Conservation (phyloP, 2,329 filamentous ascomycete species). For the Neofusicoccum laricinum region DNA sequence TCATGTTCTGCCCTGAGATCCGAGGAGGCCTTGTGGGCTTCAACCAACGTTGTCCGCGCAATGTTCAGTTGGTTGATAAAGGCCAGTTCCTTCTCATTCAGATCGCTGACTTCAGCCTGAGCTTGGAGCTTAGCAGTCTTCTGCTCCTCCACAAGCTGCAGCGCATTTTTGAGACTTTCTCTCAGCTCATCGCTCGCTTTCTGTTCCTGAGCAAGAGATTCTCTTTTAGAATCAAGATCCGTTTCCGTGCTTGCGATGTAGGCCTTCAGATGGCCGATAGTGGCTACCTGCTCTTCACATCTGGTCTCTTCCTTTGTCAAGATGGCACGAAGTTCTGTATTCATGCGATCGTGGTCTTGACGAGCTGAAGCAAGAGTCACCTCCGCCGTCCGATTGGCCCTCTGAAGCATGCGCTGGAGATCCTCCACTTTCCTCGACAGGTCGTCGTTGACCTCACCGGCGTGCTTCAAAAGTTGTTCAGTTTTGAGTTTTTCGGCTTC, state of each 20-base stretch:
- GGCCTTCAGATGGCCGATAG: conserved; percentile 9
- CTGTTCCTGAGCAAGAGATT: conserved; percentile 17
- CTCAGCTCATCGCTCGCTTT: conserved; percentile 29
- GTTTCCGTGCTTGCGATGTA: neutral
- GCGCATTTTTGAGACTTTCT: conserved; percentile 23
- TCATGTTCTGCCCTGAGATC: neutral
- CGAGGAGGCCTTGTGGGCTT: neutral
- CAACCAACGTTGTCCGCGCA: neutral
- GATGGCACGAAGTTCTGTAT: conserved; percentile 35
- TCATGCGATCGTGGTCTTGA: conserved; percentile 28
- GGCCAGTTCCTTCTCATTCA: conserved; percentile 22
- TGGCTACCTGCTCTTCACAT: conserved; percentile 28
- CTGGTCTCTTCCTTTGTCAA: conserved; percentile 44
- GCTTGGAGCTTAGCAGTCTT: conserved; percentile 17
- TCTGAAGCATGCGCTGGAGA: conserved; percentile 36
- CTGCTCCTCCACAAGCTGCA: conserved; percentile 26
- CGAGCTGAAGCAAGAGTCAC: conserved; percentile 25
- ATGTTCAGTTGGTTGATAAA: conserved; percentile 23
- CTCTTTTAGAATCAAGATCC: neutral
- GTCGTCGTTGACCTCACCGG: conserved; percentile 38
- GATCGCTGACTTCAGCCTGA: conserved; percentile 24
- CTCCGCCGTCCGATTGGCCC: conserved; percentile 33
- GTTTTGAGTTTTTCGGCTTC: conserved; percentile 40
- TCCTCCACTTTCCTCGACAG: conserved; percentile 33
- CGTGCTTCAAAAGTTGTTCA: conserved; percentile 35